Percentiles rank a stretch among this genome's conserved stretches.
Evolutionary conservation across 108 stramenopile genomes (phyloP).

Genomic region (Pseudonitzschia multiseries): DNA sequence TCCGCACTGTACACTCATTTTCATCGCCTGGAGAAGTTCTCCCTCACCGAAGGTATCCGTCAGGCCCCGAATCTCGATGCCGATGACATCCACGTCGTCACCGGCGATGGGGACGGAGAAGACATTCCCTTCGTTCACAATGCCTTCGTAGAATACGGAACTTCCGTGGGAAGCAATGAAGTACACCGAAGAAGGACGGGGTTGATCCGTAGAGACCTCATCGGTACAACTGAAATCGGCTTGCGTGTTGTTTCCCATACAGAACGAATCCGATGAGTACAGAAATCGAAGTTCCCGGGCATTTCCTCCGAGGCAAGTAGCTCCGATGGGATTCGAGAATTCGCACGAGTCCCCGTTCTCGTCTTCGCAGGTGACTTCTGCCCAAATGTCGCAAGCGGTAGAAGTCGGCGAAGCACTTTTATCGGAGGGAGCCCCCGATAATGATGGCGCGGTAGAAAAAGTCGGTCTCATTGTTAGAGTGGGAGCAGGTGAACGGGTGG

Average conservation of each 20-base stretch:
- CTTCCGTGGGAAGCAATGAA: neutral
- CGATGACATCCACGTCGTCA: neutral
- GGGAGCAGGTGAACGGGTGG: conserved; percentile 16
- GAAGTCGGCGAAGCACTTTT: neutral
- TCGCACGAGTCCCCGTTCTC: conserved; percentile 20
- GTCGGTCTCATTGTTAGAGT: conserved; percentile 7
- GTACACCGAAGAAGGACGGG: conserved; percentile 18
- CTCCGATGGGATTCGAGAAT: conserved; percentile 14
- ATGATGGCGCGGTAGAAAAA: neutral
- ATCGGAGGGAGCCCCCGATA: neutral
- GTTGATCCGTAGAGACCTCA: neutral
- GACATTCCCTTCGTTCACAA: conserved; percentile 24
- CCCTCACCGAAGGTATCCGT: neutral
- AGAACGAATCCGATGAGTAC: conserved; percentile 20
- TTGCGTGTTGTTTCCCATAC: conserved; percentile 26
- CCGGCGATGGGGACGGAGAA: conserved; percentile 16
- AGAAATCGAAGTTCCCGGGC: conserved; percentile 25
- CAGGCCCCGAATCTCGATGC: conserved; percentile 19
- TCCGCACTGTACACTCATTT: conserved; percentile 15
- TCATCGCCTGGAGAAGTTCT: conserved; percentile 18
- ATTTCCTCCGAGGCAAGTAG: conserved; percentile 11
- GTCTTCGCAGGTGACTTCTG: conserved; percentile 15
- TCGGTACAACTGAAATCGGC: conserved; percentile 22
- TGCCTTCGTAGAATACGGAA: conserved; percentile 9
- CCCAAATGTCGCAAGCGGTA: neutral